Evolutionary conservation across 371 early-diverging fungal species (phyloP), one percentile per base, ranked within the genome.

Genomic region (Rhizopus microsporus): DNA sequence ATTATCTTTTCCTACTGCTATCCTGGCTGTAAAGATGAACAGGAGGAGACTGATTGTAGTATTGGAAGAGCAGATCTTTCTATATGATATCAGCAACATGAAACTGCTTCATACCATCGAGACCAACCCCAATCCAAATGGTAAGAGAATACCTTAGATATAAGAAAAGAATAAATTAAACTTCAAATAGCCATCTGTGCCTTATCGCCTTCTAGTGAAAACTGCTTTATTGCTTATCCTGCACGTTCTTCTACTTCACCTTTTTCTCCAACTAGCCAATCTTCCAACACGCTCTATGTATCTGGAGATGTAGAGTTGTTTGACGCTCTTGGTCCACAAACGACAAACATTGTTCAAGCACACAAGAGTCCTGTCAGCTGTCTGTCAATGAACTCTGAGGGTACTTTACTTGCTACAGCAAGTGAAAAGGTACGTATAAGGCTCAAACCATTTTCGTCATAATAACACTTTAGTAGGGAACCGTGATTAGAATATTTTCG

Each of bases 61-160:
- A 8, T 81, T 97, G 32, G 97, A 97, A 67, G 94, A 94, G 59
- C 90, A 91, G 57, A 93, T 95, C 40, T 91, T 84, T 60, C 75
- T 93, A n/a, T 91, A 93, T 73, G 97, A 98, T 68, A 94, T 96
- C 43, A 85, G 88, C 70, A 97, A 95, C 73, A 98, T 98, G 97
- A 94, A 94, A 68, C 80, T 96, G 4, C 77, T 95, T 43, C 93
- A 95, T 65, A 94, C 94, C 0, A 93, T 98, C 59, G 95, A 98
- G 38, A 97, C 96, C 5, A 88, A 86, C 48, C 92, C 93, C 2
- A 96, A 95, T 64, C 94, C 93, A 5, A 68, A 85, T 64, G 92
- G 93, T 92, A 81, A 54, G 56, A 2, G 38, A 56, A 17, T 31
- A 17, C 8, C n/a, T 42, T 8, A 60, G 32, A 12, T 12, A 93